Evolutionary conservation across 228 moss, liverwort and hornwort genomes (phyloP), one percentile per base, ranked within the genome.

Genomic region (Sphagnum magellanicum): DNA sequence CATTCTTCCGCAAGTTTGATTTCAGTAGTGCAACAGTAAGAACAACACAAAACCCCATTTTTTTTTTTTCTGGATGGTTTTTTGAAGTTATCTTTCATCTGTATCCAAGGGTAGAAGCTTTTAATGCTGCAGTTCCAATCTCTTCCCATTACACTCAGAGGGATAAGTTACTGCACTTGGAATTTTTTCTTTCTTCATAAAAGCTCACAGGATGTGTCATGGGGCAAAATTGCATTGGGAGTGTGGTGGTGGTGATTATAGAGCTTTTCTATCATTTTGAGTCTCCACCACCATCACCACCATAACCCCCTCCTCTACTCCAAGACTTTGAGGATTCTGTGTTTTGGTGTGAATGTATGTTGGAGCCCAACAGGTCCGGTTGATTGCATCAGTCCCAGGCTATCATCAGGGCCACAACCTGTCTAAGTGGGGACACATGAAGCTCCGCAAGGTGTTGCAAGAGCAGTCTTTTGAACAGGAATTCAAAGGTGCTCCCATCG

Each of bases 401-500:
- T 98, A 92, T 75, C 98, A 98, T 76, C 87, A 78, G 46, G 90
- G 90, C 17, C 82, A 72, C 59, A 81, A 79, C 59, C 58, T 92
- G 65, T 78, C 75, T 58, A 98, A 89, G 74, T 98, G 92, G 89
- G 98, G 98, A 59, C 98, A 98, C 77, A 87, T 94, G 89, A 98
- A 98, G 75, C 81, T 98, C 68, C 87, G 90, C 63, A 81, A 81
- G 14, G 55, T 98, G 5, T 82, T 98, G 74, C 84, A 88, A 53
- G 82, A 87, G 74, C 85, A 90, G 69, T 66, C 68, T 46, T 98
- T 94, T 68, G 90, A 93, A 47, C 75, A 84, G 50, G 78, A 88
- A 66, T 98, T 94, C 69, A 77, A 77, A 72, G 75, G 83, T 57
- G 84, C 98, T 51, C 78, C 87, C 46, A 71, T 86, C 47, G 78